Evolutionary conservation across 1,284 basidiomycete species (phyloP).

Genomic region (Tilletia caries): DNA sequence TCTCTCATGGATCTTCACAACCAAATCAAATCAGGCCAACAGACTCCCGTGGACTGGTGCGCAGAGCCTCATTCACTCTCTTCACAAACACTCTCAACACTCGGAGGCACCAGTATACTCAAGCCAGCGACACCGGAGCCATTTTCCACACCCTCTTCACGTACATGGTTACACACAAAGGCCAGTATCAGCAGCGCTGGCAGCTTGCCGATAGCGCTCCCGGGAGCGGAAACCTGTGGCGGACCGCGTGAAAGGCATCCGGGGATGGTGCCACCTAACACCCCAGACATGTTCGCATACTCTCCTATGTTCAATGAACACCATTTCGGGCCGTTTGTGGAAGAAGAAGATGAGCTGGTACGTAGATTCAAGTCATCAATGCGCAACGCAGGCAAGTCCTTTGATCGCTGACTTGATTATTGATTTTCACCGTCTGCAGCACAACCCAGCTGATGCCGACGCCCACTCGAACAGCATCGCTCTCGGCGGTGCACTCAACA

Average conservation of each 20-base stretch:
- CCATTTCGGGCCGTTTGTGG: neutral
- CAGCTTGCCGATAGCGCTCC: too few relatives aligned
- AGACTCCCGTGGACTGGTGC: slow-evolving; percentile 9
- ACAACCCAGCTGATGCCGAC: slow-evolving; percentile 35
- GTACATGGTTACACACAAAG: neutral
- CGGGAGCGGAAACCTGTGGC: too few relatives aligned
- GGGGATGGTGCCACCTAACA: neutral
- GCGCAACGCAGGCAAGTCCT: too few relatives aligned
- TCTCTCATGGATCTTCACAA: slow-evolving; percentile 9
- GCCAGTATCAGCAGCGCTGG: neutral
- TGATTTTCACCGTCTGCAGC: slow-evolving; percentile 33
- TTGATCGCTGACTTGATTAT: too few relatives aligned
- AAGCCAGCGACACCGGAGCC: neutral
- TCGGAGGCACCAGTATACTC: too few relatives aligned
- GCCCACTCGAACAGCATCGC: slow-evolving; percentile 13
- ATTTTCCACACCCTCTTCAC: neutral
- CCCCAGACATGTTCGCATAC: neutral
- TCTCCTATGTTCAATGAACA: neutral
- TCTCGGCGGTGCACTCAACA: slow-evolving; percentile 56
- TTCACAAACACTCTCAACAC: neutral
- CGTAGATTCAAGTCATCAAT: neutral
- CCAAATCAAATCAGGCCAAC: neutral
- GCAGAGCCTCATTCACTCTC: neutral
- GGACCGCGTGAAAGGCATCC: neutral
- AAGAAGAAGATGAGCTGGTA: slow-evolving; percentile 1